phyloP scores from a whole-genome alignment of 192 early-diverging fungal species.

The Linnemannia exigua region DNA sequence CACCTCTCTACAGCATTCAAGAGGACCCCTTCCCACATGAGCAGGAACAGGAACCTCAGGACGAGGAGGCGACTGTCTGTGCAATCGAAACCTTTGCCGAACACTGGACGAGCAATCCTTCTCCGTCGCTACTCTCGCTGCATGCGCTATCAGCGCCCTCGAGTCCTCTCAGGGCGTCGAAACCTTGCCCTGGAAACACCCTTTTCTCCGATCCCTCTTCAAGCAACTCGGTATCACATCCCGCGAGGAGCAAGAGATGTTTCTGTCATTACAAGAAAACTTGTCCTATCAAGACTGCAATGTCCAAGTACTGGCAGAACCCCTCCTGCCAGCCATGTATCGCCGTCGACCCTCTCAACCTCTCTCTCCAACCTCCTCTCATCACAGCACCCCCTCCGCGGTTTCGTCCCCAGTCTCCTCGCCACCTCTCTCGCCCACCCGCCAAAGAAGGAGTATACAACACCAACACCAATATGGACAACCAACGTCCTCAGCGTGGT shows the following conservation, averaged over 20 bases:
- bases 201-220: slow-evolving; percentile 43
- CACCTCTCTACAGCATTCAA: background rate
- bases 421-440: slow-evolving; percentile 32
- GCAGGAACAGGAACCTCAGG: background rate
- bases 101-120: slow-evolving; percentile 51
- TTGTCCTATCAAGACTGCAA: slow-evolving; percentile 51
- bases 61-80: slow-evolving; percentile 45
- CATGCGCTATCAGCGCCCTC: slow-evolving; percentile 48
- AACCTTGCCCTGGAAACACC: slow-evolving; percentile 53
- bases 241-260: slow-evolving; percentile 51
- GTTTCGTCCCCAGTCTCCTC: slow-evolving; percentile 22
- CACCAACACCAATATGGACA: slow-evolving; percentile 23
- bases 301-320: slow-evolving; percentile 45
- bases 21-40: background rate
- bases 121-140: slow-evolving; percentile 41
- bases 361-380: background rate
- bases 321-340: slow-evolving; percentile 28
- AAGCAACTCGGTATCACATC: slow-evolving; percentile 43
- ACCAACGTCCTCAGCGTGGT: background rate
- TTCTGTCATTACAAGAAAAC: slow-evolving; percentile 41
- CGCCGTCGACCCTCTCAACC: background rate
- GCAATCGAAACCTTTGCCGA: slow-evolving; percentile 54
- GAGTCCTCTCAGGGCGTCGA: slow-evolving; percentile 33
- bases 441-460: slow-evolving; percentile 22
- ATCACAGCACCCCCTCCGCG: slow-evolving; percentile 13